Base-by-base conservation (phyloP, 257 asterid genomes). In the Linderniella brevidens region DNA sequence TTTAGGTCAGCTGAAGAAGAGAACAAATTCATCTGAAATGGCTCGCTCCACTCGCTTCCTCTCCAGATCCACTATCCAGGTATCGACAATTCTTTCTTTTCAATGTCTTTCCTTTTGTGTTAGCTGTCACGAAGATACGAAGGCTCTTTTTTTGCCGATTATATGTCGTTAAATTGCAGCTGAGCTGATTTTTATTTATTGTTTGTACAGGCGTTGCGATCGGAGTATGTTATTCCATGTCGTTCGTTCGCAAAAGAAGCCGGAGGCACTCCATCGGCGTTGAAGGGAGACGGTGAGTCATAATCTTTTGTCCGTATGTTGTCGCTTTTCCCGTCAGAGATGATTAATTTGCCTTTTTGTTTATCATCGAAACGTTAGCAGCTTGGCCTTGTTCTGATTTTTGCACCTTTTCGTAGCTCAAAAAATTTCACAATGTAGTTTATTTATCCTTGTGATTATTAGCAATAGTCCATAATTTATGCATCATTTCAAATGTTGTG, bases 211-310 rank as follows among this genome's bases (percentile, higher is more conserved):
- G 48, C 67, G 40, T 71, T 75, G 57, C 76, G 73, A 60, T 66
- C 76, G 48, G 94, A 74, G 53, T 69, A 55, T 67, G 68, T 64
- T 8, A 37, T 76, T 68, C 73, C 80, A 40, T 58, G 72, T 55
- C 96, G 92, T 56, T 71, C 85, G 35, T 77, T 79, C 58, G 82
- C 96, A 25, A 74, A 90, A 71, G 94, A 58, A 65, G 79, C 93
- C 53, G 70, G 60, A 38, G 38, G 64, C 59, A 62, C 92, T 57
- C 79, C 86, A 37, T 36, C 68, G 0, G 51, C 75, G 50, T 61
- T 77, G 10, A 81, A 81, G 86, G 94, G 93, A 17, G 96, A 90
- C 37, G 94, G 99, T 90, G 57, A 67, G 99, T 77, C 58, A 51
- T 14, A 11, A 40, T 8, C 45, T 14, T 41, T 14, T 41, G 29